Evolutionary conservation across 352 stramenopile species (phyloP), one percentile per base, ranked within the genome.

Genomic region (Phytophthora foliorum): DNA sequence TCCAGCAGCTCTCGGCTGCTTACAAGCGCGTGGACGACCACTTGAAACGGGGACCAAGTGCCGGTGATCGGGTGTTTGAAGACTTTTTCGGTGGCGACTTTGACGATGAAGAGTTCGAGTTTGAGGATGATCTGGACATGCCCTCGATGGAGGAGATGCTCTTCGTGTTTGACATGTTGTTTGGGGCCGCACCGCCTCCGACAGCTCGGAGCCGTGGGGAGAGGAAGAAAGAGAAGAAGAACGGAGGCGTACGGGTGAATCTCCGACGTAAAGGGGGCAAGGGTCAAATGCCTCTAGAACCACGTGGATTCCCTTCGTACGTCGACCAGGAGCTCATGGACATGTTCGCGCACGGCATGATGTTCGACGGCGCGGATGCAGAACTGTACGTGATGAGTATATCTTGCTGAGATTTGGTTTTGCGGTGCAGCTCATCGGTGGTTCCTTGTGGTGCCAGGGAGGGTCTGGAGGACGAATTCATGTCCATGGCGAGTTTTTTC

Each of bases 161-260:
- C 36, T 81, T 82, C 64, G 89, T 92, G 84, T 92, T 92, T 32
- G 70, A 92, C 57, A 87, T 92, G 80, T 64, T 92, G 65, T 92
- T 92, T 67, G 75, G 75, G 1, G 14, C 41, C 4, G 31, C 51
- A 48, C 42, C 45, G 48, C 31, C 48, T 61, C 5, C 32, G 32
- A 45, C 53, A 55, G 24, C 42, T 27, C 21, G 21, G 7, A 41
- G 14, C 6, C 17, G n/a, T n/a, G 38, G 51, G 0, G 55, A 48
- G 17, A 50, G 17, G 16, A 62, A 31, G 22, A 71, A 53, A 36
- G 10, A 32, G 14, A 64, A 53, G 32, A 74, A 77, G 19, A 21
- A 14, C 17, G 45, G 34, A 36, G 39, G 48, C 11, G 54, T 76
- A 6, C 49, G 51, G 5, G 67, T 79, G 36, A 72, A 75, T 42